A percentile compares a stretch with the other conserved stretches of the same genome.
These are phyloP conservation scores for Euryodendron excelsum DNA, from an alignment of 148 eudicot genomes.

Conservation along the genomic window DNA sequence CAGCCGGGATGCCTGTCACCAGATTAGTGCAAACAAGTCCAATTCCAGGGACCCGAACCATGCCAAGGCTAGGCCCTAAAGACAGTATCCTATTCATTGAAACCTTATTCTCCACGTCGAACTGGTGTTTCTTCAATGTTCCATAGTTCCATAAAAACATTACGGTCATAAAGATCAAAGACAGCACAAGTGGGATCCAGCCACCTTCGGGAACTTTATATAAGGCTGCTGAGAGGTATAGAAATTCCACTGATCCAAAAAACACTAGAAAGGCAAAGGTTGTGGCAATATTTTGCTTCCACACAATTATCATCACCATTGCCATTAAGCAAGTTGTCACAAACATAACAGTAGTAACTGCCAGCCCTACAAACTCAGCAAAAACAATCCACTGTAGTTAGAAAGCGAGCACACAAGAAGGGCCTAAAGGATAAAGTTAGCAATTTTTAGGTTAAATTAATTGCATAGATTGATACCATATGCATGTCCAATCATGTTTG, in stretches of 20 bases:
- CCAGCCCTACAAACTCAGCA: slow-evolving; percentile 38
- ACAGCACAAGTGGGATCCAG: slow-evolving; percentile 59
- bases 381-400: background rate
- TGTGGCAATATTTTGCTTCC: slow-evolving; percentile 41
- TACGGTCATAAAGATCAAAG: slow-evolving; percentile 45
- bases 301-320: slow-evolving; percentile 59
- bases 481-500: slow-evolving; percentile 66
- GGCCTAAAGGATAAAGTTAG: background rate
- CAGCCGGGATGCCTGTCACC: slow-evolving; percentile 56
- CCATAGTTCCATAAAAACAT: slow-evolving; percentile 70
- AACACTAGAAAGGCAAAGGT: slow-evolving; percentile 40
- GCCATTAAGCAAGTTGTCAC: slow-evolving; percentile 67
- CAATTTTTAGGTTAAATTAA: background rate
- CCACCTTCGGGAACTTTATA: slow-evolving; percentile 63
- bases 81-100: slow-evolving; percentile 34
- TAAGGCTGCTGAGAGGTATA: slow-evolving; percentile 59
- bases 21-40: slow-evolving; percentile 60
- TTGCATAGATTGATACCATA: slow-evolving; percentile 38
- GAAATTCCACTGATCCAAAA: slow-evolving; percentile 59
- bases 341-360: slow-evolving; percentile 59
- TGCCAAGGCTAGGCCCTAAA: slow-evolving; percentile 41
- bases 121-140: slow-evolving; percentile 52
- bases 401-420: background rate
- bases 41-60: slow-evolving; percentile 69
- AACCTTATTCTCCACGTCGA: slow-evolving; percentile 65